Evolutionary conservation across 2,329 filamentous ascomycete species (phyloP).

Genomic region (Colletotrichum sp.): DNA sequence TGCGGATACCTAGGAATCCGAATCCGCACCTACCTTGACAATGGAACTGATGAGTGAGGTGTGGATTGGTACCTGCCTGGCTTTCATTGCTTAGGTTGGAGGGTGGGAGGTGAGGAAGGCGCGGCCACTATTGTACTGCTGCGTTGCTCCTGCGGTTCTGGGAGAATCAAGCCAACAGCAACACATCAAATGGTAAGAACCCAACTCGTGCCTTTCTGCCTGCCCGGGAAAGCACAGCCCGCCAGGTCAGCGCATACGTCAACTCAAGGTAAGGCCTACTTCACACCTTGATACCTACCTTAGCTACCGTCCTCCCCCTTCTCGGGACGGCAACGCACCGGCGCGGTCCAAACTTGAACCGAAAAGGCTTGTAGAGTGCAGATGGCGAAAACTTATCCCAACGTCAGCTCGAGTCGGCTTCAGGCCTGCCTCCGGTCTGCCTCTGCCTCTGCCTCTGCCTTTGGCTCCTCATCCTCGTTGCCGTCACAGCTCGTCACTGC

Average conservation of each 20-base stretch:
- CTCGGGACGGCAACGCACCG: neutral
- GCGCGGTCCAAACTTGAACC: constrained; percentile 1
- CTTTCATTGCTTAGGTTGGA: too few relatives aligned
- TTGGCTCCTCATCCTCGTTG: neutral
- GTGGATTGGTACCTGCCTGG: too few relatives aligned
- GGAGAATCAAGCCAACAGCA: neutral
- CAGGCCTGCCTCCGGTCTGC: constrained; percentile 1
- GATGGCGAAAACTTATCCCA: constrained; percentile 3
- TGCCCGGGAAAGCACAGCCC: neutral
- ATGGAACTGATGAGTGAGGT: neutral
- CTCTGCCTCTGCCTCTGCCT: neutral
- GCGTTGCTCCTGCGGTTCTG: neutral
- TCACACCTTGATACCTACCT: neutral
- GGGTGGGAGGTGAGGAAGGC: neutral
- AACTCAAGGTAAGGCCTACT: neutral
- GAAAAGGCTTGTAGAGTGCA: neutral
- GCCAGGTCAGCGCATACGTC: neutral
- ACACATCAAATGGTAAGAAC: neutral
- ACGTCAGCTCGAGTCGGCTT: constrained; percentile 7
- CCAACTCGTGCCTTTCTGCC: neutral
- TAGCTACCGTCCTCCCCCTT: neutral
- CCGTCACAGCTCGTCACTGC: neutral
- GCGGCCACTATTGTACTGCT: neutral
- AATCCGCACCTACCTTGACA: neutral
- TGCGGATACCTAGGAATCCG: neutral